Base-by-base conservation (phyloP, 768 basidiomycete genomes). In the Hericium coralloides region DNA sequence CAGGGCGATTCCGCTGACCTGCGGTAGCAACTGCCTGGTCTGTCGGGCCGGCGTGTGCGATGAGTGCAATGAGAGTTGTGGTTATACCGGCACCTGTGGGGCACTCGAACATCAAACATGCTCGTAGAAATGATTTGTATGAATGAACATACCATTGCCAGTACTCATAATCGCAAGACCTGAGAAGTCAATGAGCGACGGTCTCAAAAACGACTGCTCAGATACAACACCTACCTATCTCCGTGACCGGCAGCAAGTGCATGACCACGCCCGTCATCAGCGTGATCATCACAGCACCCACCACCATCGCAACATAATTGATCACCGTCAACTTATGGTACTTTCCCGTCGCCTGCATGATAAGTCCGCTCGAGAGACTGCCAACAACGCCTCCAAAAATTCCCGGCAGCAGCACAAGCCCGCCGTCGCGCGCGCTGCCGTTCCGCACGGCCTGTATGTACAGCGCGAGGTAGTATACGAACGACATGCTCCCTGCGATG, bases 21-120 rank as follows among this genome's bases (percentile, higher is more conserved):
- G 83, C 83, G 10, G 82, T 86, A 1, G 83, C 82, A 39, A 84
- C 79, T 8, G 83, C 84, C 63, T 85, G 83, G 62, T 85, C 80
- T 37, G 70, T 74, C 20, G 74, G 74, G 0, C 83, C 81, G 1
- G 82, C 82, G 65, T 84, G 84, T 3, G 83, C 79, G 38, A 85
- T 83, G 45, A 85, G 68, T 1, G 82, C 77, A 20, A 85, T 76
- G 31, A 86, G 69, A 36, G 78, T 80, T 0, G 79, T 83, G 0
- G 82, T 84, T 12, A 82, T 68, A 0, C 77, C 79, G 38, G 70
- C 67, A 12, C 80, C 82, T 81, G 52, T 2, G n/a, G 55, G 9
- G 3, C 57, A 2, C 12, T 56, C 31, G 15, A 43, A n/a, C 37
- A 36, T 25, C 23, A 22, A 10, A 22, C 39, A 20, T 31, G n/a